Conservation (phyloP, 2,329 filamentous ascomycete species). For the Fonsecaea pugnacius region DNA sequence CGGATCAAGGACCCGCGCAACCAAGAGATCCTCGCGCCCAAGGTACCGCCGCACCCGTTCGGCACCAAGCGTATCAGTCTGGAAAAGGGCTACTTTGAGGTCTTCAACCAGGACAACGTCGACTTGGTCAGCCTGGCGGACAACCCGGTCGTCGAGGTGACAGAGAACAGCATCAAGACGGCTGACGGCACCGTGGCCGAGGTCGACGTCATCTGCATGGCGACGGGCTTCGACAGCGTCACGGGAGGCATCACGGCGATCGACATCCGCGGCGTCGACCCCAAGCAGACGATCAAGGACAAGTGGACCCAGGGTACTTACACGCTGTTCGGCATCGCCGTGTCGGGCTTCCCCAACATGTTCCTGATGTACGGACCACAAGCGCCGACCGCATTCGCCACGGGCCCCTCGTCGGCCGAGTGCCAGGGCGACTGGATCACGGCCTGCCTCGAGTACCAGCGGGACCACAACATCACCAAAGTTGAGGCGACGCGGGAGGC, state of each 20-base stretch:
- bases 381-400: conserved; percentile 50
- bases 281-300: conserved; percentile 19
- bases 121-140: conserved; percentile 44
- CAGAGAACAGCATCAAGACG: conserved; percentile 47
- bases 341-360: conserved; percentile 53
- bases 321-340: conserved; percentile 49
- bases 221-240: conserved; percentile 51
- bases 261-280: conserved; percentile 47
- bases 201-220: conserved; percentile 48
- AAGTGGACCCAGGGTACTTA: conserved; percentile 39
- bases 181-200: conserved; percentile 45
- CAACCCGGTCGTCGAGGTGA: conserved; percentile 47
- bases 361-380: conserved; percentile 61
- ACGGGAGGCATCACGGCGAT: conserved; percentile 47
- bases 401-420: conserved; percentile 58
- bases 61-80: conserved; percentile 62
- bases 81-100: conserved; percentile 54
- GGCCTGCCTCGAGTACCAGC: conserved; percentile 1
- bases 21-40: conserved; percentile 54
- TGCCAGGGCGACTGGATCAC: conserved; percentile 59
- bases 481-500: conserved; percentile 15
- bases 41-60: conserved; percentile 62
- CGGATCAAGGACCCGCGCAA: conserved; percentile 56
- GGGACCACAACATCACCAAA: conserved; percentile 14
- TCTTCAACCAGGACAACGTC: conserved; percentile 44